A percentile compares a stretch with the other conserved stretches of the same genome.
phyloP scores from a whole-genome alignment of 177 flowering plant genomes.

The Vitis hybrid region DNA sequence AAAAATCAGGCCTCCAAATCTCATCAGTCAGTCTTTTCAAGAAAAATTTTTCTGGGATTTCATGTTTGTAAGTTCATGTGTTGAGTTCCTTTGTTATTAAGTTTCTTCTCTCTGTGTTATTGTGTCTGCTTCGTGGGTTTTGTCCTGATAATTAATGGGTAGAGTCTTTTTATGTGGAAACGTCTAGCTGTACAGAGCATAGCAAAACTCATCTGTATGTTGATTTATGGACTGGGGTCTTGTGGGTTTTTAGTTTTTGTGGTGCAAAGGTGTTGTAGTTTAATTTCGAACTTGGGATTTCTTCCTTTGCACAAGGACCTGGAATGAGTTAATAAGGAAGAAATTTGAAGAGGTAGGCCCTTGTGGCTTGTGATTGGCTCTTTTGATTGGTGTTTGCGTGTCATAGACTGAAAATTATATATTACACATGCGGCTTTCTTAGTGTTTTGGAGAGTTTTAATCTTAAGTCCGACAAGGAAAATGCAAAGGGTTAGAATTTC shows the following conservation, averaged over 20 bases:
- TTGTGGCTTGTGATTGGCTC: neutral
- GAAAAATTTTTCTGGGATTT: neutral
- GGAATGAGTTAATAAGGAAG: neutral
- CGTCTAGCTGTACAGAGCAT: neutral
- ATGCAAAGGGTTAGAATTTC: conserved; percentile 81
- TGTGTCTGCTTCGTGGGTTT: conserved; percentile 4
- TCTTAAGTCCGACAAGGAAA: neutral
- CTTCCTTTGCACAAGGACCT: neutral
- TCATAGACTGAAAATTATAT: conserved; percentile 1
- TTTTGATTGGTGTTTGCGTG: neutral
- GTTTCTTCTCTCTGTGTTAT: neutral
- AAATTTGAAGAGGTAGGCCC: conserved; percentile 1
- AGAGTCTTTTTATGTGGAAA: neutral
- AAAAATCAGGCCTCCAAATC: conserved; percentile 1
- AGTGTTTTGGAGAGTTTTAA: neutral
- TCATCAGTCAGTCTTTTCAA: neutral
- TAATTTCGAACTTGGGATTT: neutral
- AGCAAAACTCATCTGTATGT: neutral
- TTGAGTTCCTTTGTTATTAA: neutral
- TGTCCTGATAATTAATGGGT: neutral
- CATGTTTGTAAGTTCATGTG: conserved; percentile 8
- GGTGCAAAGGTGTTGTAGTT: neutral
- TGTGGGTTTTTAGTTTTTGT: neutral
- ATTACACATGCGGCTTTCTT: neutral
- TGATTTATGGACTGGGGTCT: conserved; percentile 11